Conservation (phyloP, 2,329 filamentous ascomycete genomes). For the Verticillium dahliae region DNA sequence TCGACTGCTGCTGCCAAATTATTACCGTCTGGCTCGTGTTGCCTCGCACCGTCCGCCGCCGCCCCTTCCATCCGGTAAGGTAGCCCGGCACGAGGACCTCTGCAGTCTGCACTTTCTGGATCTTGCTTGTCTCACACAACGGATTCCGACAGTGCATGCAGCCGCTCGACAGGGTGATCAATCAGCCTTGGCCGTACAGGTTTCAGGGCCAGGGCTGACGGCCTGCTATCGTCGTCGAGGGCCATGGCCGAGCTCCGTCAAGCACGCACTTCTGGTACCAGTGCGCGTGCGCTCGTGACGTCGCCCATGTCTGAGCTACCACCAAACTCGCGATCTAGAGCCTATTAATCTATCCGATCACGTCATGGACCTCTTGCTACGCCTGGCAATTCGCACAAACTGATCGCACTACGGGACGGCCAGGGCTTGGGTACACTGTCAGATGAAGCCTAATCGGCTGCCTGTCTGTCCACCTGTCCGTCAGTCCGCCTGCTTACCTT, state of each 20-base stretch:
- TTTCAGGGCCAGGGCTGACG: background rate
- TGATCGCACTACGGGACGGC: background rate
- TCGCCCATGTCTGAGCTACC: too few species aligned
- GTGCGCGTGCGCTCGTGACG: background rate
- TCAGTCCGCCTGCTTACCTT: background rate
- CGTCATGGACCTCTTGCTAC: background rate
- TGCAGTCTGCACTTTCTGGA: background rate
- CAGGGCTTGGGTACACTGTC: background rate
- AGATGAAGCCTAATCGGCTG: background rate
- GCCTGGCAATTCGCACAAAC: background rate
- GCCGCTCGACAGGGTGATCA: background rate
- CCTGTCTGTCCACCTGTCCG: background rate
- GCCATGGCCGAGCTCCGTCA: background rate
- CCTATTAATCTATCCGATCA: background rate
- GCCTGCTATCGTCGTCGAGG: background rate
- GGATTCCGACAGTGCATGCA: background rate
- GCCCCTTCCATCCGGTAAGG: background rate
- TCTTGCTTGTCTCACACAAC: background rate
- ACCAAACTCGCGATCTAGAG: background rate
- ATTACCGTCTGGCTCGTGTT: constrained; percentile 1
- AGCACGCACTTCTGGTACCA: background rate
- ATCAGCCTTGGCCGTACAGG: background rate
- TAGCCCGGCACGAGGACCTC: background rate
- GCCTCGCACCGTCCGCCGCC: background rate
- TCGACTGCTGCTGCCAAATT: background rate